Evolutionary conservation across 352 stramenopile species (phyloP).

Genomic region (Phytophthora pisi): DNA sequence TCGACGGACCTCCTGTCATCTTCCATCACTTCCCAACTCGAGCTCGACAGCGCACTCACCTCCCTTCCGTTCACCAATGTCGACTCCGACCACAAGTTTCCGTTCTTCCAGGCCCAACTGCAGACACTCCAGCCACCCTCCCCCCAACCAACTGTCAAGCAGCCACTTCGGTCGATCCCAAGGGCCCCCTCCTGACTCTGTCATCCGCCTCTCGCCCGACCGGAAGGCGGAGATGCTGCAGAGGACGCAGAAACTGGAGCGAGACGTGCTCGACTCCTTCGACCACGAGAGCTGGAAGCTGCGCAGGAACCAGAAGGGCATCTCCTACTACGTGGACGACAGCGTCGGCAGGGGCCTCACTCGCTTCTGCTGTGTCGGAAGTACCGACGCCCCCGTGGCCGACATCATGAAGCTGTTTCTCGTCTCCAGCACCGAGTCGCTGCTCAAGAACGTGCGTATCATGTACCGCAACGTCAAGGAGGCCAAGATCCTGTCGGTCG

Average conservation of each 20-base stretch:
- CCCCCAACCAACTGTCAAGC: slow-evolving; percentile 12
- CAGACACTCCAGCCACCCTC: slow-evolving; percentile 7
- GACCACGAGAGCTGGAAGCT: slow-evolving; percentile 35
- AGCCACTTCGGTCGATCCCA: slow-evolving; percentile 10
- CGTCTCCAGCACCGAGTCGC: slow-evolving; percentile 41
- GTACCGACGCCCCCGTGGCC: slow-evolving; percentile 39
- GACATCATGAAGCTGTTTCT: slow-evolving; percentile 62
- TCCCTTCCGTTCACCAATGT: slow-evolving; percentile 1
- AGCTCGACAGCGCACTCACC: slow-evolving; percentile 8
- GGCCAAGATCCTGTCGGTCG: slow-evolving; percentile 49
- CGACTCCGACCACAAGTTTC: slow-evolving; percentile 1
- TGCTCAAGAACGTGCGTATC: slow-evolving; percentile 55
- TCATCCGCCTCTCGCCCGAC: slow-evolving; percentile 21
- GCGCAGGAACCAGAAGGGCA: slow-evolving; percentile 39
- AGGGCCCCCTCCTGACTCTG: slow-evolving; percentile 4
- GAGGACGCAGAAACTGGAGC: slow-evolving; percentile 29
- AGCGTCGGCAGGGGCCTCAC: slow-evolving; percentile 40
- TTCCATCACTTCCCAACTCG: slow-evolving; percentile 16
- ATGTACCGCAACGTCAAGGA: slow-evolving; percentile 60
- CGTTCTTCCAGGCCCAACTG: slow-evolving; percentile 15
- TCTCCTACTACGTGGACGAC: slow-evolving; percentile 57
- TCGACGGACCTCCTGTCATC: neutral
- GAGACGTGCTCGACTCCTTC: slow-evolving; percentile 30
- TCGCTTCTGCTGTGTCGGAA: slow-evolving; percentile 57
- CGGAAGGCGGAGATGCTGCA: slow-evolving; percentile 31